These are phyloP conservation scores for Cucumis melo DNA, from an alignment of 306 rosid genomes.

Conservation along the genomic window DNA sequence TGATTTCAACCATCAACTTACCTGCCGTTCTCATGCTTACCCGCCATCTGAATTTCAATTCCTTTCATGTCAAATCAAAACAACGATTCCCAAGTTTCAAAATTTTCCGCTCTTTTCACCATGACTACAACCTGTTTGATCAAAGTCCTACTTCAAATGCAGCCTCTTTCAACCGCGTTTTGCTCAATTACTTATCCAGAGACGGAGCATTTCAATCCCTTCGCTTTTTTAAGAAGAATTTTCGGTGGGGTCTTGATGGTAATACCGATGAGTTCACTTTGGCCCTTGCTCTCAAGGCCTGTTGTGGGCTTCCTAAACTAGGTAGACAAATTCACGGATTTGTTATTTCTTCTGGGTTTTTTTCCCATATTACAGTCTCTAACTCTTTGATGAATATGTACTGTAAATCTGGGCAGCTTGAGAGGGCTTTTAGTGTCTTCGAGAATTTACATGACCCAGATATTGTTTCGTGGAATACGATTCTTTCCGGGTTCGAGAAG, in stretches of 20 bases:
- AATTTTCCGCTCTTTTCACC: conserved; percentile 14
- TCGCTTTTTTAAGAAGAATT: conserved; percentile 25
- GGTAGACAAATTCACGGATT: conserved; percentile 56
- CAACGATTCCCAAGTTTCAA: conserved; percentile 5
- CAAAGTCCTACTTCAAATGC: conserved; percentile 30
- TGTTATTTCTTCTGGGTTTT: conserved; percentile 33
- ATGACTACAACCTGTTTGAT: conserved; percentile 36
- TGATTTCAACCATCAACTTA: not conserved
- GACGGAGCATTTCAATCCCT: conserved; percentile 38
- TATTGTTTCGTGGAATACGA: conserved; percentile 75
- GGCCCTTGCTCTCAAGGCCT: conserved; percentile 64
- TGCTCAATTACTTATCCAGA: conserved; percentile 32
- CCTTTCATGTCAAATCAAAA: not conserved
- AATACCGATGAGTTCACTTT: conserved; percentile 34
- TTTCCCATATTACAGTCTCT: conserved; percentile 26
- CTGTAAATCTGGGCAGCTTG: conserved; percentile 36
- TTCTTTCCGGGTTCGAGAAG: conserved; percentile 59
- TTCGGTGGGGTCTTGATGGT: conserved; percentile 14
- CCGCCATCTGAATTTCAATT: conserved; percentile 27
- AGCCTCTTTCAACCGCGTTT: conserved; percentile 27
- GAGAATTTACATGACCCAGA: conserved; percentile 39
- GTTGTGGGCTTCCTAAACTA: conserved; percentile 32
- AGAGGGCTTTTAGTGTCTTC: conserved; percentile 34
- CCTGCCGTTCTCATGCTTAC: conserved; percentile 23
- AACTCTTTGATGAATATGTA: conserved; percentile 85